phyloP scores from a whole-genome alignment of 805 yeast genomes.

The Komagataella mondaviorum region DNA sequence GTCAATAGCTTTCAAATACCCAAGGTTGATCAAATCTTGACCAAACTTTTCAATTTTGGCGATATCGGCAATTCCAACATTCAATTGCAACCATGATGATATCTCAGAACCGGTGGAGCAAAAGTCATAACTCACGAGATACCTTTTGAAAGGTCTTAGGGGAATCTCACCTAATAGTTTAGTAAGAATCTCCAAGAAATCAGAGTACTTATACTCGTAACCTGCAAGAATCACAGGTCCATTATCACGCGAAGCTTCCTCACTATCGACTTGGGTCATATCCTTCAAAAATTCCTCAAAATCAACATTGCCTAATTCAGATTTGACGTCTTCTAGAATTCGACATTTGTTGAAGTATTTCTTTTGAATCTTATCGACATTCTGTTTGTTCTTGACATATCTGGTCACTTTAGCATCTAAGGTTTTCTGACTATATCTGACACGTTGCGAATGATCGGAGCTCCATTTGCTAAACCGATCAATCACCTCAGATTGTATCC shows the following conservation, averaged over 20 bases:
- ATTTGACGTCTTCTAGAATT: constrained; percentile 50
- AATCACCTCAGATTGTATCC: constrained; percentile 45
- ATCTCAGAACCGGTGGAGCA: constrained; percentile 50
- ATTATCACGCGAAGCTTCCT: constrained; percentile 1
- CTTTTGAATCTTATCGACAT: constrained; percentile 41
- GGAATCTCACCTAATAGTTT: constrained; percentile 36
- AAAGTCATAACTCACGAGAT: constrained; percentile 54
- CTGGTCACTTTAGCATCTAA: constrained; percentile 35
- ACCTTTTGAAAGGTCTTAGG: constrained; percentile 39
- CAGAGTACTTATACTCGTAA: constrained; percentile 3
- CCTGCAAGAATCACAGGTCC: constrained; percentile 1
- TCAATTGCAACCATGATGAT: constrained; percentile 42
- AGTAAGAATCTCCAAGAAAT: constrained; percentile 25
- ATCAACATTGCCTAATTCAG: constrained; percentile 25
- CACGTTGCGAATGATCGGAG: constrained; percentile 52
- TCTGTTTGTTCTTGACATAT: constrained; percentile 31
- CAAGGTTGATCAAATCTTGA: constrained; percentile 50
- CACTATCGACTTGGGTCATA: constrained; percentile 5
- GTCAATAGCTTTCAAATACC: constrained; percentile 54
- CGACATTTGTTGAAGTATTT: constrained; percentile 71
- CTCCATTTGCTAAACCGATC: constrained; percentile 70
- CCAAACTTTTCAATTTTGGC: constrained; percentile 62
- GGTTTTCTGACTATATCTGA: constrained; percentile 44
- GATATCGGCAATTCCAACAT: constrained; percentile 27
- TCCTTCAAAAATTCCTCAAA: constrained; percentile 17